Evolutionary conservation across 805 yeast genomes (phyloP), one percentile per base, ranked within the genome.

Genomic region (Pichia sporocuriosa): DNA sequence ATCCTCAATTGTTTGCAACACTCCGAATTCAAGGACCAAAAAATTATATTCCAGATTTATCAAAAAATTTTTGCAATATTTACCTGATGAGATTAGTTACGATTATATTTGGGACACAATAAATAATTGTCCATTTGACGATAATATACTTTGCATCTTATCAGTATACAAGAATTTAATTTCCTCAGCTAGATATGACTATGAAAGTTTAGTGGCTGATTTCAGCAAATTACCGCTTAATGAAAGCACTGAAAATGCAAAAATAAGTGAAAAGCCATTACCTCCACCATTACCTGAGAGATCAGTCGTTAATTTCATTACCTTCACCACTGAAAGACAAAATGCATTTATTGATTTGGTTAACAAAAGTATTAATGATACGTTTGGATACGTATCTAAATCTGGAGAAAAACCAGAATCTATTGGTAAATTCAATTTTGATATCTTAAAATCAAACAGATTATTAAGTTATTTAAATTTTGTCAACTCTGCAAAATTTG

Each of bases 111-210:
- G 68, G 20, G 87, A 85, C 54, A 70, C 87, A 0, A 65, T 90
- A 38, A 63, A 67, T 23, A 67, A 73, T 39, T 83, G 90, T 54
- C 53, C 59, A 2, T 76, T 70, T 54, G 77, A 70, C 30, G 72
- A 73, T 30, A 73, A 76, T 19, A 77, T 78, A 50, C 68, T 81
- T 20, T 77, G 77, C 3, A 62, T 78, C 28, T 71, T 86, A 15
- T 76, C 81, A 4, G 77, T 86, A 20, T 69, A 87, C 54, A 86
- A 82, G 57, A 86, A 81, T 50, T 66, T 87, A 47, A 58, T 79
- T 49, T 51, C 71, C 5, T 70, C 73, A 47, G 52, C 54, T 15
- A 52, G 32, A 39, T 53, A 47, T 17, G 32, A 37, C 46, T 29
- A 20, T 39, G 45, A 44, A 33, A 37, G 39, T n/a, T 29, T 42